A percentile compares a stretch with the other conserved stretches of the same genome.
Conservation (phyloP, 2,329 filamentous ascomycete species). For the Fusarium nematophilum region DNA sequence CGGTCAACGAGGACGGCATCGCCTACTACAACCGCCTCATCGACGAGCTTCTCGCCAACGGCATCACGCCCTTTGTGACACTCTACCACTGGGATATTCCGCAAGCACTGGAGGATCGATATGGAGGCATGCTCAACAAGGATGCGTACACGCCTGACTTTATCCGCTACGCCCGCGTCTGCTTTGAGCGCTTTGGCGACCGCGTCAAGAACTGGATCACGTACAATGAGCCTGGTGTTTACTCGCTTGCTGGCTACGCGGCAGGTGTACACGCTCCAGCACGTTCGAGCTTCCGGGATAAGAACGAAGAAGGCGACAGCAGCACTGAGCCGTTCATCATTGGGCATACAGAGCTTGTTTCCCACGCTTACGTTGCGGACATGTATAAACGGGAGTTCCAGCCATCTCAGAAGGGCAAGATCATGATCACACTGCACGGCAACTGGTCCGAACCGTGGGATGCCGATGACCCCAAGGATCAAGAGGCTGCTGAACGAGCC, state of each 20-base stretch:
- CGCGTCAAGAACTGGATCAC: conserved; percentile 41
- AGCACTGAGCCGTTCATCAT: conserved; percentile 52
- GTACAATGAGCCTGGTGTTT: conserved; percentile 39
- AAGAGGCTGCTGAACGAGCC: conserved; percentile 52
- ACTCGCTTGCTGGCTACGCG: conserved; percentile 31
- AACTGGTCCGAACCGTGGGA: conserved; percentile 57
- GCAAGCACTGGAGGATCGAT: conserved; percentile 34
- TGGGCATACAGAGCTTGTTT: conserved; percentile 53
- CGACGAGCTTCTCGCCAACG: conserved; percentile 64
- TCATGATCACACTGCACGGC: conserved; percentile 56
- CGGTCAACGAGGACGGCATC: conserved; percentile 69
- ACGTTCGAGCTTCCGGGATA: conserved; percentile 37
- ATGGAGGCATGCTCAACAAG: conserved; percentile 37
- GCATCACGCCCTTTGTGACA: conserved; percentile 70
- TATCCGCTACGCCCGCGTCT: conserved; percentile 36
- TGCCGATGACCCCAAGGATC: conserved; percentile 47
- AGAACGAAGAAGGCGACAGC: conserved; percentile 33
- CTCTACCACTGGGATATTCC: conserved; percentile 75
- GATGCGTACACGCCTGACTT: conserved; percentile 37
- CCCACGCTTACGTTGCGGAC: conserved; percentile 51
- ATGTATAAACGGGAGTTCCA: conserved; percentile 55
- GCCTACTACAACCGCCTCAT: conserved; percentile 70
- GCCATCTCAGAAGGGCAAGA: conserved; percentile 49
- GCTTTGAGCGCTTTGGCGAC: conserved; percentile 38
- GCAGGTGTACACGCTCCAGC: conserved; percentile 35